Evolutionary conservation across 169 alveolate species (phyloP), one percentile per base, ranked within the genome.

Genomic region (Plasmodium cynomolgi): DNA sequence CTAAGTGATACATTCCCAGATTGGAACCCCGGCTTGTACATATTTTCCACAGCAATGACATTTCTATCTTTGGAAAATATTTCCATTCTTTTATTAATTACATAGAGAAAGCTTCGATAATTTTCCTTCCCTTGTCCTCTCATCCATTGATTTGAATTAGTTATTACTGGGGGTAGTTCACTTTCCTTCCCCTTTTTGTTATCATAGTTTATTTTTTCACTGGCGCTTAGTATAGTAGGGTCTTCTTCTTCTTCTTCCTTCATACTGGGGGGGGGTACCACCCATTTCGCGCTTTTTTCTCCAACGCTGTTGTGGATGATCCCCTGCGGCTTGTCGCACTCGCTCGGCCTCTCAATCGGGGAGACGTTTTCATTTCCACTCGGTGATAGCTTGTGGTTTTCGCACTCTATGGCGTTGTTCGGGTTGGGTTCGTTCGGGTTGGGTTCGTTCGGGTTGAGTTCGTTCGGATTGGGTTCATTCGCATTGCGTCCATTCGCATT

Each of bases 81-180:
- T 33, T 75, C 85, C 93, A 85, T 77, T 77, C 84, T 54, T 75
- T 85, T 85, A 77, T 85, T 85, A 54, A 85, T 85, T 20, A 74
- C 93, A 58, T 85, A 34, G 15, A 85, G 86, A 34, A 85, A 85
- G 80, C 83, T 79, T 23, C 71, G 80, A 23, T 85, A 85, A 23
- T 85, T 85, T 75, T 85, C 86, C 31, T 85, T 85, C 9, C 74
- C 86, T 71, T 85, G 86, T 58, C 33, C 68, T 29, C 62, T 72
- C 23, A 23, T 23, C 26, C 56, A 23, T 39, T 84, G 33, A 37
- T 71, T 80, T 39, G 74, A 31, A n/a, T 31, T n/a, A 5, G 71
- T 33, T 33, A 44, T 33, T 50, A 50, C 62, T 54, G 77, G 11
- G 20, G 58, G 31, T 77, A 77, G 1, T 37, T 77, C 58, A 44